Conservation (phyloP, 108 stramenopile genomes). For the Pelagomonas calceolata region DNA sequence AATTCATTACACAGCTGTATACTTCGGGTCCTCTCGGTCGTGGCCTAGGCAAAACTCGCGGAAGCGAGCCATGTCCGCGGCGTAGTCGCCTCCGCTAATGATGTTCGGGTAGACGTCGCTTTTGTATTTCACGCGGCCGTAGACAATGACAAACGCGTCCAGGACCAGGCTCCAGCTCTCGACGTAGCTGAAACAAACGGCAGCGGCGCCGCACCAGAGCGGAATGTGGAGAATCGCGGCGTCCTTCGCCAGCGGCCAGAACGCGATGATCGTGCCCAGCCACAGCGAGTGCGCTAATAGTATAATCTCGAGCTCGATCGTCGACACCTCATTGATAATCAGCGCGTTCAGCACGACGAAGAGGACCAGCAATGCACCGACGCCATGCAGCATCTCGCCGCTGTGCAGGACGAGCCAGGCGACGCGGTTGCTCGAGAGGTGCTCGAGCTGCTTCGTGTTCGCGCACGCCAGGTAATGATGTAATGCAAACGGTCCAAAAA, state of each 20-base stretch:
- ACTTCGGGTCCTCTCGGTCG: no score
- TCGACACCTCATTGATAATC: background rate
- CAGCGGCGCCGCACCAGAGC: background rate
- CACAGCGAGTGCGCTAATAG: background rate
- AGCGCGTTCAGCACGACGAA: background rate
- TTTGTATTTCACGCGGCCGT: background rate
- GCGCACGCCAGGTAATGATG: background rate
- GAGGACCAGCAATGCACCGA: background rate
- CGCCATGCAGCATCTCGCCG: background rate
- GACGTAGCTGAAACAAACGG: background rate
- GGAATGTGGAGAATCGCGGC: background rate
- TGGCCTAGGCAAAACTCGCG: background rate
- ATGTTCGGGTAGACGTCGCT: background rate
- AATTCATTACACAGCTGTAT: no score
- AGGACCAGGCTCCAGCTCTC: background rate
- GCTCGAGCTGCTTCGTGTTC: background rate
- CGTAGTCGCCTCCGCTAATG: background rate
- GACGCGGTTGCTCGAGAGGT: background rate
- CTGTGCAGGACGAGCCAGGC: background rate
- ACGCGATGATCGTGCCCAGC: background rate
- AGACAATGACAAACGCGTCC: background rate
- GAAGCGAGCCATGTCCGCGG: background rate
- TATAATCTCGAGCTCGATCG: background rate
- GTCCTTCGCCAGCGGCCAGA: background rate
- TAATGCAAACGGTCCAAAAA: background rate